Evolutionary conservation across 2,329 filamentous ascomycete species (phyloP).

Genomic region (Pseudohalonectria lignicola): DNA sequence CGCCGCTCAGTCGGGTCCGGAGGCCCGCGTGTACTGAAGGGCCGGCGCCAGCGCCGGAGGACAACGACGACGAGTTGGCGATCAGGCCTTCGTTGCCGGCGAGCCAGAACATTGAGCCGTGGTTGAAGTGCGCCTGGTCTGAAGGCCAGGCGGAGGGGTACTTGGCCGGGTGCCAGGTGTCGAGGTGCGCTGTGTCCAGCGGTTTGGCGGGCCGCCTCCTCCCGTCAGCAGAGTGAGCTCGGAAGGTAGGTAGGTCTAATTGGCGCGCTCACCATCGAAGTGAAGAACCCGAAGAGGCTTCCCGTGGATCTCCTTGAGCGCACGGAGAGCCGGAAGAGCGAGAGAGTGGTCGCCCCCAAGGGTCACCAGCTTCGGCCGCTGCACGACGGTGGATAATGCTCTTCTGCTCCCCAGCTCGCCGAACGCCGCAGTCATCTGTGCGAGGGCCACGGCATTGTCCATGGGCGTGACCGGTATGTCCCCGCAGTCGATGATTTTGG

Average conservation of each 20-base stretch:
- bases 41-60: constrained; percentile 29
- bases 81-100: constrained; percentile 73
- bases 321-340: constrained; percentile 57
- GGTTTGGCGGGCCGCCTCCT: no score
- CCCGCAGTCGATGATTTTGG: constrained; percentile 74
- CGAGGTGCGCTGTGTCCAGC: constrained; percentile 59
- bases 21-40: constrained; percentile 75
- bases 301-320: constrained; percentile 50
- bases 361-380: constrained; percentile 49
- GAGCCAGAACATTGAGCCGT: constrained; percentile 88
- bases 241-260: no score
- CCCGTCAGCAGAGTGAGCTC: no score
- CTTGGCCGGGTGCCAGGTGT: constrained; percentile 75
- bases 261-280: constrained; percentile 50
- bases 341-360: constrained; percentile 67
- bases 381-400: constrained; percentile 19
- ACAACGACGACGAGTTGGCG: constrained; percentile 47
- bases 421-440: constrained; percentile 77
- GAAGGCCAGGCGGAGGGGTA: constrained; percentile 68
- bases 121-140: constrained; percentile 67
- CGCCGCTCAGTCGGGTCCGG: constrained; percentile 61
- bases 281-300: constrained; percentile 58
- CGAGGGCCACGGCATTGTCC: constrained; percentile 70
- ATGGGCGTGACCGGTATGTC: constrained; percentile 82
- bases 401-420: constrained; percentile 46